phyloP scores from a whole-genome alignment of 1,284 basidiomycete genomes.

The Boletellus deceptivus region DNA sequence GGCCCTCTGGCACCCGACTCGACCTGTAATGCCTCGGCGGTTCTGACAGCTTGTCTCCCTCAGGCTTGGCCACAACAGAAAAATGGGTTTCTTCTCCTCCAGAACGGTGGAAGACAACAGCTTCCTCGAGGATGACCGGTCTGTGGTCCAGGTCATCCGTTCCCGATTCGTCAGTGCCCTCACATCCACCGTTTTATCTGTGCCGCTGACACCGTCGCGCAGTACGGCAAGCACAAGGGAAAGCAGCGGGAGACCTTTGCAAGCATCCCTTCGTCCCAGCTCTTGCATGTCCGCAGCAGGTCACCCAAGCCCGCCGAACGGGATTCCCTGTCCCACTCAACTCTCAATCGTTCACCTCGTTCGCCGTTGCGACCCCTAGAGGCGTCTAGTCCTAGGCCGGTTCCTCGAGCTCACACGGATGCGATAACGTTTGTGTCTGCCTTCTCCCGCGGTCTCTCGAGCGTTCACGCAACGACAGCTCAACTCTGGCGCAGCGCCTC shows the following conservation, averaged over 20 bases:
- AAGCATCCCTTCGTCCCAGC: slow-evolving; percentile 23
- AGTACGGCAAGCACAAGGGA: slow-evolving; percentile 69
- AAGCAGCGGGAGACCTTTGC: slow-evolving; percentile 50
- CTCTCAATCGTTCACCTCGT: slow-evolving; percentile 12
- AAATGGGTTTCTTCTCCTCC: slow-evolving; percentile 58
- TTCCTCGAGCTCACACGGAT: slow-evolving; percentile 50
- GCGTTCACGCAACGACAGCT: slow-evolving; percentile 39
- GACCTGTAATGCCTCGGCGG: slow-evolving; percentile 15
- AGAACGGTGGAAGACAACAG: slow-evolving; percentile 42
- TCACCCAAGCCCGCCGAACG: slow-evolving; percentile 21
- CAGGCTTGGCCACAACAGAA: slow-evolving; percentile 1
- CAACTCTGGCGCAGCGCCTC: slow-evolving; percentile 70
- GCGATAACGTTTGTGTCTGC: slow-evolving; percentile 59
- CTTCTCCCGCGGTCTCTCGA: slow-evolving; percentile 13
- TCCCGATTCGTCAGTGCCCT: slow-evolving; percentile 64
- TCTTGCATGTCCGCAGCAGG: slow-evolving; percentile 19
- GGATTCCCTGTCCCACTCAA: slow-evolving; percentile 10
- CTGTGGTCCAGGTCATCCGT: slow-evolving; percentile 64
- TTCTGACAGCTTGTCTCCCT: slow-evolving; percentile 7
- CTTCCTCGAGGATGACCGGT: slow-evolving; percentile 39
- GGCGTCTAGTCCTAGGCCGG: slow-evolving; percentile 16
- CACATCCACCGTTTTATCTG: slow-evolving; percentile 16
- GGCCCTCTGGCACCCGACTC: slow-evolving; percentile 26
- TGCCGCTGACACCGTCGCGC: slow-evolving; percentile 9
- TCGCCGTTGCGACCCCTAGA: slow-evolving; percentile 25